Percentiles rank a stretch among this genome's conserved stretches.
Conservation (phyloP, 1,284 basidiomycete species). For the Takashimella koratensis region DNA sequence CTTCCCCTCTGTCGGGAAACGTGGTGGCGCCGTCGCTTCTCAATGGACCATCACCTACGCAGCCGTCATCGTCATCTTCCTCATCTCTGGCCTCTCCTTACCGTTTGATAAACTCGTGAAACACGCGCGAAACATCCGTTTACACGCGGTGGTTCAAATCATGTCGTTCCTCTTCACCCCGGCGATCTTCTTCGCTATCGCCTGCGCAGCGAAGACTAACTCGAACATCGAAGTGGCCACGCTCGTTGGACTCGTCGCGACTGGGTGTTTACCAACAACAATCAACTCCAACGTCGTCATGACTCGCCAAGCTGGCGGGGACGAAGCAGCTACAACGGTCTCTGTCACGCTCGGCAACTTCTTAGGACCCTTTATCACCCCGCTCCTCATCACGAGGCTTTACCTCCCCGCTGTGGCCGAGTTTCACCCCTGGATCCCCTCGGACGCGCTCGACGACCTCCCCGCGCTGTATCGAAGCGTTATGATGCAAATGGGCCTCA, state of each 20-base stretch:
- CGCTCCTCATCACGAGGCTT: constrained; percentile 15
- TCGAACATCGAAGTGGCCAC: constrained; percentile 26
- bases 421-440: constrained; percentile 10
- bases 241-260: constrained; percentile 34
- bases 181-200: constrained; percentile 26
- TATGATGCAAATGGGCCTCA: constrained; percentile 34
- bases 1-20: constrained; percentile 29
- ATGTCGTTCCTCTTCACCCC: constrained; percentile 18
- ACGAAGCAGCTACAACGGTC: constrained; percentile 34
- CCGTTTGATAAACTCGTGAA: constrained; percentile 30
- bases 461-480: constrained; percentile 33
- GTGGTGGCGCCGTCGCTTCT: constrained; percentile 22
- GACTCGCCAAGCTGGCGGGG: constrained; percentile 27
- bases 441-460: constrained; percentile 19
- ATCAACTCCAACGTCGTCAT: constrained; percentile 41
- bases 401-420: constrained; percentile 12
- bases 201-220: constrained; percentile 23
- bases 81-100: constrained; percentile 38
- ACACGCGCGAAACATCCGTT: constrained; percentile 15
- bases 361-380: constrained; percentile 26
- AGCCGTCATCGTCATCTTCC: constrained; percentile 43
- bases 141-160: constrained; percentile 34
- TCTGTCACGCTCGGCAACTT: constrained; percentile 38
- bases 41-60: constrained; percentile 34
- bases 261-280: constrained; percentile 28